phyloP scores from a whole-genome alignment of 2,329 filamentous ascomycete genomes.

The Exophiala xenobiotica region DNA sequence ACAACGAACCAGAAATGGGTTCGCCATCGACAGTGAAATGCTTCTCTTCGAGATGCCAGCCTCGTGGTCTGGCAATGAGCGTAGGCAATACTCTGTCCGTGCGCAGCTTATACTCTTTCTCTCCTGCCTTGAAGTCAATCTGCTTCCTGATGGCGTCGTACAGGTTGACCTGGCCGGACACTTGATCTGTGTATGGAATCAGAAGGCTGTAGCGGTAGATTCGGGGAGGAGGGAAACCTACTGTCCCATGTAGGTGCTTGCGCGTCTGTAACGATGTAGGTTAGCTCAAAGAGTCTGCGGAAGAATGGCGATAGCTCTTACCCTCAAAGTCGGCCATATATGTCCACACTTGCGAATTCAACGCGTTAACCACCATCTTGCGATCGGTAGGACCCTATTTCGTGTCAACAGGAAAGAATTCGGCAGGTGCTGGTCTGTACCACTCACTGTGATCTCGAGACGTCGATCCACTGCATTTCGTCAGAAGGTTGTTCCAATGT shows the following conservation, averaged over 20 bases:
- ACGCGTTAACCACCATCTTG: slow-evolving; percentile 98
- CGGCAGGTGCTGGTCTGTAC: neutral
- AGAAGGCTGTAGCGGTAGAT: too few relatives aligned
- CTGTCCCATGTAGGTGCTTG: slow-evolving; percentile 96
- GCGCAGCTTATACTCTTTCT: slow-evolving; percentile 96
- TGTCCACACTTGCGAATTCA: slow-evolving; percentile 84
- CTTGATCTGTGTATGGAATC: too few relatives aligned
- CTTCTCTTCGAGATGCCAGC: slow-evolving; percentile 98
- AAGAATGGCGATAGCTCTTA: slow-evolving; percentile 43
- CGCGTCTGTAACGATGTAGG: too few relatives aligned
- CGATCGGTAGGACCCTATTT: slow-evolving; percentile 77
- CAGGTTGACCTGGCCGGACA: slow-evolving; percentile 95
- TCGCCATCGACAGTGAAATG: slow-evolving; percentile 94
- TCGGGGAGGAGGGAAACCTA: too few relatives aligned
- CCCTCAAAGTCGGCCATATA: slow-evolving; percentile 99
- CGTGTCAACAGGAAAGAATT: neutral
- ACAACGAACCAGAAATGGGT: slow-evolving; percentile 86
- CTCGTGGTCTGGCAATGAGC: slow-evolving; percentile 88
- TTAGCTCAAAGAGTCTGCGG: too few relatives aligned
- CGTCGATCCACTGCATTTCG: slow-evolving; percentile 87
- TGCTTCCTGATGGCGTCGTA: slow-evolving; percentile 93
- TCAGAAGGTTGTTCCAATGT: too few relatives aligned
- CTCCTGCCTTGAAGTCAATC: slow-evolving; percentile 92
- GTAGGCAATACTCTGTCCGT: slow-evolving; percentile 85
- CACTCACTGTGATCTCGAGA: slow-evolving; percentile 77